These are phyloP conservation scores for Venturia carpophila DNA, from an alignment of 2,329 filamentous ascomycete genomes.

Conservation along the genomic window DNA sequence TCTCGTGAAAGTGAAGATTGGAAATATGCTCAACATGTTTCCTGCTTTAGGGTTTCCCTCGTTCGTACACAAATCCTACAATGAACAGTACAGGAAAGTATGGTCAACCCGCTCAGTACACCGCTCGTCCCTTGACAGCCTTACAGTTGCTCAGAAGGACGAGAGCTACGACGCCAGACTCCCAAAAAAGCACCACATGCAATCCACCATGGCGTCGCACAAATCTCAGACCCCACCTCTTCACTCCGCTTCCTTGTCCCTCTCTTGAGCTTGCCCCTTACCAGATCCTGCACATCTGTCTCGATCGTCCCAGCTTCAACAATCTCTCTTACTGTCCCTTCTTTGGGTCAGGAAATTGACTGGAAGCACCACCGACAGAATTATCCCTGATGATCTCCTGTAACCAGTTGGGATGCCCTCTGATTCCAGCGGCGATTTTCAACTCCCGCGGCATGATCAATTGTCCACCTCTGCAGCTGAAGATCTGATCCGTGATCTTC, in stretches of 20 bases:
- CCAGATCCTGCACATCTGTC: neutral
- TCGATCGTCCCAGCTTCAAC: neutral
- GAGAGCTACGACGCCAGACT: neutral
- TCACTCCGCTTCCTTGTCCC: neutral
- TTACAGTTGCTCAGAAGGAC: too few relatives aligned
- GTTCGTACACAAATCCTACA: too few relatives aligned
- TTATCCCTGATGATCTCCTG: slow-evolving; percentile 33
- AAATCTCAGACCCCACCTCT: neutral
- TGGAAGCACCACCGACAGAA: slow-evolving; percentile 12
- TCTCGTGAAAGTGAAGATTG: too few relatives aligned
- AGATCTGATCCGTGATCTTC: slow-evolving; percentile 44
- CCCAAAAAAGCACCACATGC: neutral
- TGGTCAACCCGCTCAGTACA: neutral
- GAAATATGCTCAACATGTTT: too few relatives aligned
- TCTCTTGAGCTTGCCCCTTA: neutral
- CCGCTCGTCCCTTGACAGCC: neutral
- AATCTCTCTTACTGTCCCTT: neutral
- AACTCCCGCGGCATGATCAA: slow-evolving; percentile 37
- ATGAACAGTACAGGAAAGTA: too few relatives aligned
- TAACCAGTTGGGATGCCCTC: slow-evolving; percentile 42
- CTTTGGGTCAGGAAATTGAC: slow-evolving; percentile 11
- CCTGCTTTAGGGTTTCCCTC: too few relatives aligned
- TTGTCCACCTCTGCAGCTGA: slow-evolving; percentile 43
- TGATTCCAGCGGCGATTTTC: slow-evolving; percentile 28
- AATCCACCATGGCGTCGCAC: neutral